Evolutionary conservation across 257 asterid genomes (phyloP).

Genomic region (Solanum lycopersicoides): DNA sequence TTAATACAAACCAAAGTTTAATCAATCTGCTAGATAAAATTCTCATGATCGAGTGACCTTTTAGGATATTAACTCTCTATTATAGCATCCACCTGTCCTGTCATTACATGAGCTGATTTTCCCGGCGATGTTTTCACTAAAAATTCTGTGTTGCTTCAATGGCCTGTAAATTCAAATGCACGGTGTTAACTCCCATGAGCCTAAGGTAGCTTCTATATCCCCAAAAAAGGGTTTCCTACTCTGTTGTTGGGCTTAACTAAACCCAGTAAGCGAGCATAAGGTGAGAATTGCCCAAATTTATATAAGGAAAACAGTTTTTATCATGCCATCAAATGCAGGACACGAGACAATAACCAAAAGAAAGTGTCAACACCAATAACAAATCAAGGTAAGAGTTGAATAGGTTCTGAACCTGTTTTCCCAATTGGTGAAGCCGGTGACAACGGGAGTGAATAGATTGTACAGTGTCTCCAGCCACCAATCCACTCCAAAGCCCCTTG

Average conservation of each 20-base stretch:
- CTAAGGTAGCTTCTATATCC: neutral
- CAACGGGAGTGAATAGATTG: constrained; percentile 38
- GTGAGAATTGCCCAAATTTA: neutral
- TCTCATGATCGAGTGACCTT: neutral
- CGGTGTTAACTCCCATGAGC: neutral
- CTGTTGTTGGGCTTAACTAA: neutral
- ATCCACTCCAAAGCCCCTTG: constrained; percentile 69
- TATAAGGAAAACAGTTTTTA: neutral
- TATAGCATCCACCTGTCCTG: neutral
- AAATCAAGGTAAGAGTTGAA: neutral
- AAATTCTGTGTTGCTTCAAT: constrained; percentile 27
- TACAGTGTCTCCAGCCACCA: constrained; percentile 49
- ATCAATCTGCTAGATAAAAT: too few species aligned
- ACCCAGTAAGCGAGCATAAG: neutral
- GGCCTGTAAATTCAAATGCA: constrained; percentile 24
- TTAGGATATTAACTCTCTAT: neutral
- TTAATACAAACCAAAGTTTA: neutral
- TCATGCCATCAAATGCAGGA: neutral
- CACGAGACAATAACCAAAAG: neutral
- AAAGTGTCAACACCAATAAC: neutral
- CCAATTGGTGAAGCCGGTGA: constrained; percentile 63
- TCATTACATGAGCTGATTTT: neutral
- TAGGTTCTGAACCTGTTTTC: constrained; percentile 40
- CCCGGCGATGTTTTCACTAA: constrained; percentile 11
- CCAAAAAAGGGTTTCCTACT: neutral